Evolutionary conservation across 2,329 filamentous ascomycete genomes (phyloP), one percentile per base, ranked within the genome.

Genomic region (Leptographium galeiforme): DNA sequence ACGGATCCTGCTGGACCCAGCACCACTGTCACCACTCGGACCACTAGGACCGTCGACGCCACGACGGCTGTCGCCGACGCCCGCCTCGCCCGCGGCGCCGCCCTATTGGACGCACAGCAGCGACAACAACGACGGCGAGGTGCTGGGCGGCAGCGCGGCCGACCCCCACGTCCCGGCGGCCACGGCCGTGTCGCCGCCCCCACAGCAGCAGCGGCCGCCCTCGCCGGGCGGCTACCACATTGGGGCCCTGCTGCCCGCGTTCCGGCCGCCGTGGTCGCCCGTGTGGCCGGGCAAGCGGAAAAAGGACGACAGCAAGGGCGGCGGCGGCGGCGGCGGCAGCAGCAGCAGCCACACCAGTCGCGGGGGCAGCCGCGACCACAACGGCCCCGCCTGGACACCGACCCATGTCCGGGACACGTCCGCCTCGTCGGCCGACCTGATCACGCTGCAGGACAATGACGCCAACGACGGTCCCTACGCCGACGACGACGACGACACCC

Each of bases 401-500:
- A 25, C 34, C 32, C 56, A 57, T 50, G 51, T 47, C 48, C 54
- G 55, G 45, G 52, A 56, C 50, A 53, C 40, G 1, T 56, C 56
- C 7, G 44, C 49, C 16, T 56, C 56, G 7, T 52, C 55, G 11
- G 19, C 25, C 40, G 48, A 56, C 48, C 43, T 54, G 45, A 84
- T 84, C 59, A 80, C 73, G 8, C 67, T 84, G 55, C 77, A 74
- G 57, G 81, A 84, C 63, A 83, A 84, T 64, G 79, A 82, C 59
- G 43, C 43, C 43, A 6, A n/a, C 16, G 18, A 36, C 38, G 18
- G 30, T 39, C 16, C 4, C 14, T 18, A n/a, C 19, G 14, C 2
- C 25, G 25, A 25, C 25, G 8, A 13, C 25, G 25, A 25, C 25
- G 8, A 13, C 14, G 30, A 43, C 38, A 43, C 32, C 12, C 18